A percentile compares a stretch with the other conserved stretches of the same genome.
Conservation (phyloP, 495 filamentous ascomycete genomes). For the Eremomyces bilateralis region DNA sequence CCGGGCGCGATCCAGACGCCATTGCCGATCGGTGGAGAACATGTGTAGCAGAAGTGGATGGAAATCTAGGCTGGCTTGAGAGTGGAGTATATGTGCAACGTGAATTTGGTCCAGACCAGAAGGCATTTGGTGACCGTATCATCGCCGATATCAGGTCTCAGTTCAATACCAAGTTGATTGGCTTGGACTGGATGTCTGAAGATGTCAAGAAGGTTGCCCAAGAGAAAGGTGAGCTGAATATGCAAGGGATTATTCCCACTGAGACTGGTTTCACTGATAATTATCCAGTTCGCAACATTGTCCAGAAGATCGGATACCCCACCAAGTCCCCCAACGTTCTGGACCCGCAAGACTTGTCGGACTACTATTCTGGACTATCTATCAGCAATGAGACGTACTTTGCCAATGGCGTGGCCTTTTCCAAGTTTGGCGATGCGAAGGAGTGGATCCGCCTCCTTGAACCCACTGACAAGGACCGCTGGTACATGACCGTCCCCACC, state of each 20-base stretch:
- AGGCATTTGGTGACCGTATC: conserved; percentile 44
- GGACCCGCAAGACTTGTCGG: conserved; percentile 31
- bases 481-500: conserved; percentile 37
- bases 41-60: conserved; percentile 35
- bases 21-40: conserved; percentile 47
- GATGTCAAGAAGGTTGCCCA: conserved; percentile 38
- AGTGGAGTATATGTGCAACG: conserved; percentile 49
- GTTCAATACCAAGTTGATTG: conserved; percentile 36
- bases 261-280: too few relatives aligned
- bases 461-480: conserved; percentile 38
- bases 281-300: conserved; percentile 47
- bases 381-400: conserved; percentile 34
- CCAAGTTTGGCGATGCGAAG: conserved; percentile 23
- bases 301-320: conserved; percentile 55
- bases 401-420: conserved; percentile 32
- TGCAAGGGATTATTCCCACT: too few relatives aligned
- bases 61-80: conserved; percentile 30
- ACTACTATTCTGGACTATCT: conserved; percentile 34
- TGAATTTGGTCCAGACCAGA: conserved; percentile 39
- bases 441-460: conserved; percentile 37
- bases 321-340: conserved; percentile 41
- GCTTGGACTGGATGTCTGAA: conserved; percentile 45
- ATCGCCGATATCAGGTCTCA: conserved; percentile 45
- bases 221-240: too few relatives aligned
- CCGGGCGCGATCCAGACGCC: conserved; percentile 35